phyloP scores from a whole-genome alignment of 306 rosid genomes.

The Casuarina equisetifolia region DNA sequence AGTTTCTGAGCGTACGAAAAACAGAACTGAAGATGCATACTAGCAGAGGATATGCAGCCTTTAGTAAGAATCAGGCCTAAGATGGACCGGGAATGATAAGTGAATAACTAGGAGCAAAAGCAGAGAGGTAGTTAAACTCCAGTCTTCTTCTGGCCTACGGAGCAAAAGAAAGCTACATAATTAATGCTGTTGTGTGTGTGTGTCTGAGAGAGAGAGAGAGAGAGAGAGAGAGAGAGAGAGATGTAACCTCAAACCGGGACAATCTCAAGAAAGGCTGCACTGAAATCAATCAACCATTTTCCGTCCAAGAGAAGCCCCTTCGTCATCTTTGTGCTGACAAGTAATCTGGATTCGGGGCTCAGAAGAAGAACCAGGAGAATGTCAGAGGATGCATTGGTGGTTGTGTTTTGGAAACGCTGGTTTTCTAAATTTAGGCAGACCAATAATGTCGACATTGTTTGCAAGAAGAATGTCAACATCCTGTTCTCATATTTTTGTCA shows the following conservation, averaged over 20 bases:
- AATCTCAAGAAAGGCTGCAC: slow-evolving; percentile 9
- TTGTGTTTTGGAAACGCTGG: background rate
- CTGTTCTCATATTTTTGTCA: slow-evolving; percentile 23
- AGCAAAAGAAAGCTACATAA: background rate
- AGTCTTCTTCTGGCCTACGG: background rate
- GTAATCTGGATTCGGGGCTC: background rate
- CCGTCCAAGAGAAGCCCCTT: slow-evolving; percentile 11
- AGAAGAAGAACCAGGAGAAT: background rate
- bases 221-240: background rate
- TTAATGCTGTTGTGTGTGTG: too few relatives aligned
- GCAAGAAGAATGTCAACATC: slow-evolving; percentile 61
- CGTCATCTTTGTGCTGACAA: background rate
- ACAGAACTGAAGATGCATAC: too few relatives aligned
- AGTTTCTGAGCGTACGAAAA: too few relatives aligned
- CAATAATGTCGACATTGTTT: slow-evolving; percentile 45
- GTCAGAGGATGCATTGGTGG: background rate
- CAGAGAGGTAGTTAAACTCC: background rate
- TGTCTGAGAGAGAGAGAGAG: background rate
- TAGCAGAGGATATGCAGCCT: too few relatives aligned
- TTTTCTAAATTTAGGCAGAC: background rate
- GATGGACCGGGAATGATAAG: too few relatives aligned
- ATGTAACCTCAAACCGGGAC: background rate
- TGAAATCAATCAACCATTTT: slow-evolving; percentile 12
- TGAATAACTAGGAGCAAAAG: background rate
- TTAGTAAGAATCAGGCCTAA: too few relatives aligned